Evolutionary conservation across 108 stramenopile genomes (phyloP), one percentile per base, ranked within the genome.

Genomic region (Skeletonema costatum): DNA sequence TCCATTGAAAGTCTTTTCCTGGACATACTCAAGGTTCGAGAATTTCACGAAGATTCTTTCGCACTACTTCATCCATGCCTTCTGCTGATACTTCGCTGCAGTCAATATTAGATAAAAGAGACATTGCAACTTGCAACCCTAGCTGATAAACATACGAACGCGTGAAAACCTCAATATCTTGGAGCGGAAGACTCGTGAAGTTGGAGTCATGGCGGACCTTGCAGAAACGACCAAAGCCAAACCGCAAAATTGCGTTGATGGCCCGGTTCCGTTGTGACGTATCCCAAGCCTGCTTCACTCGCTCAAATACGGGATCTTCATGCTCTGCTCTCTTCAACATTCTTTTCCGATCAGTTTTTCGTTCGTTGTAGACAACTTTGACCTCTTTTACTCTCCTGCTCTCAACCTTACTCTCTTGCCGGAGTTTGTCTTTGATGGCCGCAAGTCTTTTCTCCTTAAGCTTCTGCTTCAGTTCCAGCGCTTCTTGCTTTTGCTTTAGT

Each of bases 241-340:
- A 93, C 60, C 90, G 65, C 59, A 95, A 67, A 38, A 78, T 74
- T 19, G 94, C 90, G 25, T 90, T 89, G 8, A 84, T 73, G 8
- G 83, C 85, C 32, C 91, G 72, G 48, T 89, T 88, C 38, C 91
- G 82, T 60, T 93, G 92, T 10, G 88, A 84, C 9, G 85, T 78
- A 53, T 95, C 94, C 94, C 94, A 95, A 29, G 88, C 94, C 72
- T 93, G 92, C 72, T 88, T 93, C 14, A 95, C 78, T n/a, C 89
- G 73, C 70, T 92, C 90, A 16, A 89, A 71, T 1, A 82, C 74
- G 36, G 94, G 94, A 66, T 95, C 87, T 74, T 89, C 90, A 41
- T 92, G 88, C 70, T 91, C 85, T 4, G 83, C 82, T 59, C 88
- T 78, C 51, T 73, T 84, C 68, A 86, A 72, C 29, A 87, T 86